Evolutionary conservation across 495 filamentous ascomycete species (phyloP).

Genomic region (Hypoxylon fragiforme): DNA sequence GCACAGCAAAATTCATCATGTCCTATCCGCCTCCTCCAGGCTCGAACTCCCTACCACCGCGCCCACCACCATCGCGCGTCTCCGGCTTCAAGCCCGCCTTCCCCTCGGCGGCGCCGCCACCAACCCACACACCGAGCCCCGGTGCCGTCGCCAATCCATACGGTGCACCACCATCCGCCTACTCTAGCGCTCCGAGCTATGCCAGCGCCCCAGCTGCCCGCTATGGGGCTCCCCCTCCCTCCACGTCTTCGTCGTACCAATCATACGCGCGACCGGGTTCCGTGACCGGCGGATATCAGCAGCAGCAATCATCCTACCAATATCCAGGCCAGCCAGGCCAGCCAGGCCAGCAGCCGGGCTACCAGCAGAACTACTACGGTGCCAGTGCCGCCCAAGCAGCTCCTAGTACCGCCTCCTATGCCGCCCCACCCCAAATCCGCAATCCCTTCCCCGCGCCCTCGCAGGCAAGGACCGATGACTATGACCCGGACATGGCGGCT

Average conservation of each 20-base stretch:
- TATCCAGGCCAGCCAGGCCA: constrained; percentile 38
- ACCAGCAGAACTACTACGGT: constrained; percentile 50
- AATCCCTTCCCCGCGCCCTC: constrained; percentile 81
- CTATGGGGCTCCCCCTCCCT: constrained; percentile 29
- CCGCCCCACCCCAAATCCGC: constrained; percentile 71
- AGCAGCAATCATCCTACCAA: constrained; percentile 35
- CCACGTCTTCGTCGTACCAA: constrained; percentile 29
- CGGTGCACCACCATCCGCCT: constrained; percentile 37
- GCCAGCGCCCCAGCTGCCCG: constrained; percentile 40
- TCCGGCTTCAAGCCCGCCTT: constrained; percentile 64
- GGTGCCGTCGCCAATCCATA: constrained; percentile 37
- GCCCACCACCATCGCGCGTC: constrained; percentile 70
- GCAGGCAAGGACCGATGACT: constrained; percentile 46
- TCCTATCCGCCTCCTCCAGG: constrained; percentile 92
- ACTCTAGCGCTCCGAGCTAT: constrained; percentile 42
- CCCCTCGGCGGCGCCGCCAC: constrained; percentile 44
- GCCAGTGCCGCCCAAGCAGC: constrained; percentile 32
- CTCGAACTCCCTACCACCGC: constrained; percentile 77
- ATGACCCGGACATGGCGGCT: constrained; percentile 85
- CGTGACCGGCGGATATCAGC: constrained; percentile 38
- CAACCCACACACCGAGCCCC: constrained; percentile 36
- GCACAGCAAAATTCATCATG: constrained; percentile 81
- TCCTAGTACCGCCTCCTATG: constrained; percentile 40
- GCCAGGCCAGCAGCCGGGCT: constrained; percentile 45
- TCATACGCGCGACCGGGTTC: constrained; percentile 40